Percentiles rank a stretch among this genome's conserved stretches.
These are phyloP conservation scores for Apiospora hydei DNA, from an alignment of 2,329 filamentous ascomycete species.

Conservation along the genomic window DNA sequence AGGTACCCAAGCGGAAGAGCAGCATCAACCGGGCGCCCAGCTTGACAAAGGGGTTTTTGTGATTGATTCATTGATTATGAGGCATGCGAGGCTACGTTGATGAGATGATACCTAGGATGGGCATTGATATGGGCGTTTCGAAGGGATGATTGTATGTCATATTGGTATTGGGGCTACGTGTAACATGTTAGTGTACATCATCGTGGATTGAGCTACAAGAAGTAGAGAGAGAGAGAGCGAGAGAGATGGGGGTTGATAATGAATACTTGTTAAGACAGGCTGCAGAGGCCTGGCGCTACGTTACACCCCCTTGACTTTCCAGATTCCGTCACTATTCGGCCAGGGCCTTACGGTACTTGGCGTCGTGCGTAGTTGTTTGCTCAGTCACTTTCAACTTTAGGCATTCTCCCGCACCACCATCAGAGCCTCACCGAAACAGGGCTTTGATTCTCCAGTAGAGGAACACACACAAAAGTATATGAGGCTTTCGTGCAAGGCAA, in stretches of 20 bases:
- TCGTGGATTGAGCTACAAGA: slow-evolving; percentile 10
- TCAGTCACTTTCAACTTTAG: background rate
- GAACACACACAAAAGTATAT: background rate
- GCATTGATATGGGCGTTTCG: slow-evolving; percentile 22
- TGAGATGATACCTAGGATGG: slow-evolving; percentile 8
- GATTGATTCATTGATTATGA: slow-evolving; percentile 30
- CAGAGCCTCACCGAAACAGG: background rate
- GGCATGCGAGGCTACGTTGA: slow-evolving; percentile 9
- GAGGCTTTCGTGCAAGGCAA: slow-evolving; percentile 6
- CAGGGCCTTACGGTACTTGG: background rate
- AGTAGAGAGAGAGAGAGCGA: background rate
- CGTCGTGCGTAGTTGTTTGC: background rate
- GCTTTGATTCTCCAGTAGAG: background rate
- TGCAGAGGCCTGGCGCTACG: slow-evolving; percentile 10
- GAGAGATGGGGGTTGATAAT: background rate
- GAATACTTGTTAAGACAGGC: background rate
- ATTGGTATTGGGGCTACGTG: slow-evolving; percentile 24
- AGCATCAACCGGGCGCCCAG: slow-evolving; percentile 70
- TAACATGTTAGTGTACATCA: slow-evolving; percentile 23
- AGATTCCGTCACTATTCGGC: background rate
- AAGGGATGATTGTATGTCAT: slow-evolving; percentile 18
- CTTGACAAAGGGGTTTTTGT: slow-evolving; percentile 82
- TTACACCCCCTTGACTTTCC: background rate
- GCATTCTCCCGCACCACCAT: background rate
- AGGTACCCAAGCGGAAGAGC: slow-evolving; percentile 70